Evolutionary conservation across 1,139 yeast genomes (phyloP).

Genomic region (Hansenula sp.): DNA sequence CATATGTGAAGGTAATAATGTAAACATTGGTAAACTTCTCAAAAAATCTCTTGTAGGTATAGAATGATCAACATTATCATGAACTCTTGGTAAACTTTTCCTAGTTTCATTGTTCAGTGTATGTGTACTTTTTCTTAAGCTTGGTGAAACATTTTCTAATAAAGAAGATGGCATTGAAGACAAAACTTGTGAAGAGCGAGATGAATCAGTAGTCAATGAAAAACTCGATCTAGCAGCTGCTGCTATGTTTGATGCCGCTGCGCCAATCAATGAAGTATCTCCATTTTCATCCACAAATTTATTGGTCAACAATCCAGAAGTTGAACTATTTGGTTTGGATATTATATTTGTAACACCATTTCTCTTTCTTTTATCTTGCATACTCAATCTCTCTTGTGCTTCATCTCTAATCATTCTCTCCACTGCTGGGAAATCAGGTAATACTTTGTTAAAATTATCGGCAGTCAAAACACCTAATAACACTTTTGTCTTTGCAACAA

Average conservation of each 20-base stretch:
- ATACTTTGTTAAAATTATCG: slow-evolving; percentile 54
- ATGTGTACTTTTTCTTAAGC: background rate
- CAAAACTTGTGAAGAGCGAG: background rate
- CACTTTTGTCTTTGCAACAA: slow-evolving; percentile 65
- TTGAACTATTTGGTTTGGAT: slow-evolving; percentile 3
- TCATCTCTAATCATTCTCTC: slow-evolving; percentile 71
- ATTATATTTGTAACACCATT: slow-evolving; percentile 23
- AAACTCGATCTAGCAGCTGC: slow-evolving; percentile 18
- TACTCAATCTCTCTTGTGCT: slow-evolving; percentile 70
- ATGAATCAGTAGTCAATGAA: slow-evolving; percentile 11
- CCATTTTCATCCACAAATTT: background rate
- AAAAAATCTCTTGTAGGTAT: slow-evolving; percentile 54
- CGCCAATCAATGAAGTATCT: background rate
- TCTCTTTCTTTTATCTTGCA: slow-evolving; percentile 57
- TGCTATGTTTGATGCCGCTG: background rate
- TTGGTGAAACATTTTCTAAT: background rate
- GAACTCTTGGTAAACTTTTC: slow-evolving; percentile 16
- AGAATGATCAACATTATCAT: slow-evolving; percentile 43
- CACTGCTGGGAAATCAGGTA: slow-evolving; percentile 57
- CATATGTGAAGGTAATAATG: slow-evolving; percentile 49
- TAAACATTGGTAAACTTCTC: slow-evolving; percentile 53
- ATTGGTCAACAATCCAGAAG: background rate
- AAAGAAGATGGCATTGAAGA: background rate
- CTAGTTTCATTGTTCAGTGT: background rate
- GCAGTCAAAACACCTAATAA: slow-evolving; percentile 64